Base-by-base conservation (phyloP, 1,139 yeast species). In the Arxiozyma bovina region DNA sequence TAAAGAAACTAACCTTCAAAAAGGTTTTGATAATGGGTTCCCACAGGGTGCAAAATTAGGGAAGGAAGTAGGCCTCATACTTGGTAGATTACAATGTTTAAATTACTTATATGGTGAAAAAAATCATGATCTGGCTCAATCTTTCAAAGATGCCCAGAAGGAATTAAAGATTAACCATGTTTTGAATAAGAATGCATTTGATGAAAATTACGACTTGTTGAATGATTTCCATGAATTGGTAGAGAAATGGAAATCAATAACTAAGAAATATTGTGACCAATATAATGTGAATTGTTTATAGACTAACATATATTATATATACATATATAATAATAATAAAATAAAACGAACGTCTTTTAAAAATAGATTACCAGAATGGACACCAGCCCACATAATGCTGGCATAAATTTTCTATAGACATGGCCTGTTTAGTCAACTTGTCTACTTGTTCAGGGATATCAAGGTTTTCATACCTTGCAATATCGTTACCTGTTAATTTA, bases 301-400 rank as follows among this genome's bases (percentile, higher is more conserved):
- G n/a, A 44, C 34, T 12, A 12, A 15, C 11, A 34, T 34, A 15
- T 34, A n/a, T 12, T 15, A 34, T 34, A 34, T 34, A 34, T 34
- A 30, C 8, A 30, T 30, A 11, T 30, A 30, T 11, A 30, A 30
- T 30, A 34, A 34, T 6, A 34, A 34, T 34, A 34, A 34, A 20
- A 23, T 15, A 43, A 43, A 4, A 22, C 15, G 8, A 23, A 25
- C 18, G 8, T 17, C n/a, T 9, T 15, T 34, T 6, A 6, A 20
- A n/a, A 27, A 20, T 4, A 22, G 22, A 15, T 58, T 54, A 91
- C 98, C 99, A 93, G 81, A 91, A 93, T 0, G 98, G 87, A 73
- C 99, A 93, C 99, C 99, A 94, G 21, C 99, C 99, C 58, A 94
- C 87, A 67, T 88, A 94, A 70, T 93, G 99, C 70, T 90, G 96